Base-by-base conservation (phyloP, 2,329 filamentous ascomycete genomes). In the Fusarium neocosmosporiellum region DNA sequence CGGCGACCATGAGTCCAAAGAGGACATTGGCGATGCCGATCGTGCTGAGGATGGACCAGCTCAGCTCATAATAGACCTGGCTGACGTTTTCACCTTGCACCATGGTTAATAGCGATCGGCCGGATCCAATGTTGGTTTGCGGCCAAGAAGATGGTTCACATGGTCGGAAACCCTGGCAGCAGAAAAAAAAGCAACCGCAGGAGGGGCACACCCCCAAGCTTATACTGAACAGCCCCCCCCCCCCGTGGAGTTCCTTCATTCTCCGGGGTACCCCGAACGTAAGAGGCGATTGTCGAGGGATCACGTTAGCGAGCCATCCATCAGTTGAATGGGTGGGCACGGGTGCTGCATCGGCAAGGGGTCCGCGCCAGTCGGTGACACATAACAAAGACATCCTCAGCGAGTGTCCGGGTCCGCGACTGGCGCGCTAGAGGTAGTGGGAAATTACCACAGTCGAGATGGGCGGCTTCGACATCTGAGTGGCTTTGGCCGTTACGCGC, bases 41-140 rank as follows among this genome's bases (percentile, higher is more conserved):
- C 54, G 81, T 83, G 75, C 83, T 86, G 63, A 86, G 80, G 33
- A 85, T 84, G 22, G 83, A 80, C 84, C 84, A 85, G 76, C 83
- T 82, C 64, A 82, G 76, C 75, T 85, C 84, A 64, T 81, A 85
- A 62, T 84, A 85, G 6, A 81, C 65, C 7, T 39, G 29, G 29
- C 48, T 53, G 27, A 53, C 48, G 10, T 53, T 53, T n/a, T 53
- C 48, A 18, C 48, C 48, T 11, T 58, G 50, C n/a, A 48, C 22
- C 71, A 73, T 73, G 16, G 31, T 69, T 31, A 31, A 36, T 34
- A 53, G 62, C 27, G 67, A 20, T 46, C 36, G 36, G 36, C 46
- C 48, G 48, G 41, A 46, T 34, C 27, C 39, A 43, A 46, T 27
- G 46, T 13, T 31, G 59, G 34, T 53, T 29, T 39, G 24, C 16